Evolutionary conservation across 352 stramenopile species (phyloP).

Genomic region (Pythium brachiatum): DNA sequence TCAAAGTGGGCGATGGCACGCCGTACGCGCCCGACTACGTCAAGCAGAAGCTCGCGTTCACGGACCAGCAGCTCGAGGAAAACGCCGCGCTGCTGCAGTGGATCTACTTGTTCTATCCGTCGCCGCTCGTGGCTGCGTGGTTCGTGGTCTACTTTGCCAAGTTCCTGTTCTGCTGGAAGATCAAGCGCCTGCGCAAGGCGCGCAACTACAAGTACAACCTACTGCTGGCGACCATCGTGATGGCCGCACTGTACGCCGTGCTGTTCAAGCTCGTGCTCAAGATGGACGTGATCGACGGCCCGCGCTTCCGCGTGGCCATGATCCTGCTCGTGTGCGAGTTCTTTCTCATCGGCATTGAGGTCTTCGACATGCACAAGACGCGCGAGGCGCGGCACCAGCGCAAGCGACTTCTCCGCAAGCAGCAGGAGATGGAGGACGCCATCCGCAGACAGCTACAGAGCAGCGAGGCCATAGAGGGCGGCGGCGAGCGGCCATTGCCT

Average conservation of each 20-base stretch:
- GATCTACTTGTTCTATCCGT: constrained; percentile 75
- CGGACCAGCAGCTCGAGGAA: constrained; percentile 59
- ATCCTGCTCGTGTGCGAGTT: constrained; percentile 68
- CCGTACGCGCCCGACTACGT: constrained; percentile 46
- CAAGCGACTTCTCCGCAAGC: constrained; percentile 53
- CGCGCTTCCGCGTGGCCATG: constrained; percentile 56
- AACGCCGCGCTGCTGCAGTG: constrained; percentile 69
- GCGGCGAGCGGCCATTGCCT: constrained; percentile 11
- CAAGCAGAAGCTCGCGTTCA: constrained; percentile 43
- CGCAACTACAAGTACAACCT: constrained; percentile 86
- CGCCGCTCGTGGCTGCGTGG: constrained; percentile 63
- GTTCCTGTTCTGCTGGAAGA: constrained; percentile 73
- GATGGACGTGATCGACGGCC: constrained; percentile 57
- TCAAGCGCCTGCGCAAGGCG: constrained; percentile 72
- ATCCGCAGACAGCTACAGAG: constrained; percentile 15
- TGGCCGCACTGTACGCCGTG: constrained; percentile 49
- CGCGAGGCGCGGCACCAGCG: constrained; percentile 54
- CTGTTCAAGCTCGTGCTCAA: constrained; percentile 55
- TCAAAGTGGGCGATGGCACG: constrained; percentile 60
- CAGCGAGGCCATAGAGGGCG: constrained; percentile 14
- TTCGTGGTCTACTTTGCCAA: constrained; percentile 81
- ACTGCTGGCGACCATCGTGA: constrained; percentile 55
- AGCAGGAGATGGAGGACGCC: constrained; percentile 29
- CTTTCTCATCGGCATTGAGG: constrained; percentile 63
- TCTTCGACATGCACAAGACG: constrained; percentile 64